Percentiles rank a stretch among this genome's conserved stretches.
Conservation (phyloP, 2,329 filamentous ascomycete species). For the Pseudocercospora crystallina region DNA sequence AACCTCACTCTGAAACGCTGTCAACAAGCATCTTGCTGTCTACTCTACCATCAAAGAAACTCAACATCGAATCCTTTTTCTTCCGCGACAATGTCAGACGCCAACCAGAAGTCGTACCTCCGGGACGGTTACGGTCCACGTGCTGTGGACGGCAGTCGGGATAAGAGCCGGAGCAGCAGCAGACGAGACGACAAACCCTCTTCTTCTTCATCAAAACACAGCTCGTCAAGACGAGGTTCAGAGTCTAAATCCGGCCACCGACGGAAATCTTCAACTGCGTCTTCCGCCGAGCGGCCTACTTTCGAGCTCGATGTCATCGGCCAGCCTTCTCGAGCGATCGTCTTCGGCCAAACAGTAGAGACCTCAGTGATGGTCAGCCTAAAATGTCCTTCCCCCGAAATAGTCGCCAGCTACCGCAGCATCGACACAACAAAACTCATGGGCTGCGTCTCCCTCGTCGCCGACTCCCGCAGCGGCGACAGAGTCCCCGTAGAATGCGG, state of each 20-base stretch:
- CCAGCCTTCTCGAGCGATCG: conserved; percentile 28
- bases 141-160: conserved; percentile 27
- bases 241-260: conserved; percentile 30
- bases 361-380: conserved; percentile 34
- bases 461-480: conserved; percentile 30
- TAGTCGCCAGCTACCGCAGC: conserved; percentile 19
- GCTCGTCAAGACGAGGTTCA: conserved; percentile 22
- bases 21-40: conserved; percentile 7
- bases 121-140: conserved; percentile 31
- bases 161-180: conserved; percentile 24
- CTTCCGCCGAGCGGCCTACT: conserved; percentile 22
- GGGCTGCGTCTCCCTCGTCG: conserved; percentile 32
- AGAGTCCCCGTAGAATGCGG: conserved; percentile 29
- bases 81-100: conserved; percentile 24
- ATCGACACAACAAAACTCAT: conserved; percentile 32
- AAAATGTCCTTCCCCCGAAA: conserved; percentile 25
- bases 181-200: conserved; percentile 19
- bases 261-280: conserved; percentile 22
- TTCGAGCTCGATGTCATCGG: conserved; percentile 36
- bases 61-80: neutral
- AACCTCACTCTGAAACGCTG: conserved; percentile 16
- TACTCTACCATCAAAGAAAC: too few species aligned
- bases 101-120: conserved; percentile 28
- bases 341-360: conserved; percentile 31
- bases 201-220: conserved; percentile 18